Conservation (phyloP, 2,329 filamentous ascomycete genomes). For the Calonectria pseudoturangicola region DNA sequence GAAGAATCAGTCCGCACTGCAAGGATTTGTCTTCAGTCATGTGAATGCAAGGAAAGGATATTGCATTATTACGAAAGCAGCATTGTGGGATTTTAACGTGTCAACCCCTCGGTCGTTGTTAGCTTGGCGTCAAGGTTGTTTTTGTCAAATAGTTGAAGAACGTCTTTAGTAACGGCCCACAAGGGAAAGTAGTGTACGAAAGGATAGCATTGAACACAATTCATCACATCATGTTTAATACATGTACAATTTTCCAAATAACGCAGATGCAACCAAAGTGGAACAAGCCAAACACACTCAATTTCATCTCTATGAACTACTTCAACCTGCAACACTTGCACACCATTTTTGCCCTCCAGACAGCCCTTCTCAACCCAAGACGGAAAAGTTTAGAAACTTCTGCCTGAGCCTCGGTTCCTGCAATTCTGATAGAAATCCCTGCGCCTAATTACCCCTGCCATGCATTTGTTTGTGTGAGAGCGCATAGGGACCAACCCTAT, state of each 20-base stretch:
- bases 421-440: constrained; percentile 48
- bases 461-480: constrained; percentile 50
- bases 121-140: constrained; percentile 25
- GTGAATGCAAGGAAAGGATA: neutral
- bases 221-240: neutral
- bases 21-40: neutral
- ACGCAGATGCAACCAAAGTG: neutral
- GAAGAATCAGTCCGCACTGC: neutral
- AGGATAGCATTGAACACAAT: neutral
- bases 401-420: constrained; percentile 44
- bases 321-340: constrained; percentile 44
- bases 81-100: neutral
- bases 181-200: neutral
- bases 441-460: constrained; percentile 52
- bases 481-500: constrained; percentile 40
- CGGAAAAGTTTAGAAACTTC: constrained; percentile 41
- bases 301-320: constrained; percentile 55
- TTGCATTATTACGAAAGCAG: constrained; percentile 15
- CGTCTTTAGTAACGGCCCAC: neutral
- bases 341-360: constrained; percentile 34
- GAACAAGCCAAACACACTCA: constrained; percentile 46
- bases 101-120: neutral
- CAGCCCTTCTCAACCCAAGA: constrained; percentile 27
- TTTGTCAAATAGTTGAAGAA: neutral
- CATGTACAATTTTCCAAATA: neutral